A percentile compares a stretch with the other conserved stretches of the same genome.
These are phyloP conservation scores for Ziziphus jujuba DNA, from an alignment of 306 rosid species.

Conservation along the genomic window DNA sequence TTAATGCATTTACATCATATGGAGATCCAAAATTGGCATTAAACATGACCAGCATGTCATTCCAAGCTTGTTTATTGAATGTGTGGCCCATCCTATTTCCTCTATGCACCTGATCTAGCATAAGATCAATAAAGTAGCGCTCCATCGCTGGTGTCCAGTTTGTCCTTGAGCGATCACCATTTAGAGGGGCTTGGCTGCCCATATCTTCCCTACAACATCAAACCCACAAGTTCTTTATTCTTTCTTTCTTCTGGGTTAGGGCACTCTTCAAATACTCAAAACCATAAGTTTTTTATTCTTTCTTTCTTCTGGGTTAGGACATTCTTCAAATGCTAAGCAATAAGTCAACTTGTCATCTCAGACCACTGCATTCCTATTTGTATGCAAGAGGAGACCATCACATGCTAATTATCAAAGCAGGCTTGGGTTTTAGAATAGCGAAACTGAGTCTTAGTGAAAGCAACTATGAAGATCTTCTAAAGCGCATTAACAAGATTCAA, in stretches of 20 bases:
- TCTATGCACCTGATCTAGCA: conserved; percentile 56
- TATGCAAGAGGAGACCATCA: background rate
- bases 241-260: background rate
- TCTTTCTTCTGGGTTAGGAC: background rate
- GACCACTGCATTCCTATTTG: background rate
- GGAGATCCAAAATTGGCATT: conserved; percentile 42
- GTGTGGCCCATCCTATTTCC: conserved; percentile 60
- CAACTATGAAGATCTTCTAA: background rate
- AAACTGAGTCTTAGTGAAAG: background rate
- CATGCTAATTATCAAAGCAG: background rate
- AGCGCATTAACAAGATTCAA: background rate
- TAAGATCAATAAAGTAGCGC: conserved; percentile 39
- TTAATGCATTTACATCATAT: conserved; percentile 45
- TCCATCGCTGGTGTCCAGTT: conserved; percentile 53
- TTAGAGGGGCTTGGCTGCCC: conserved; percentile 33
- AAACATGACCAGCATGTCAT: conserved; percentile 49
- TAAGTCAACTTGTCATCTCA: background rate
- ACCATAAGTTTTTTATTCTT: background rate
- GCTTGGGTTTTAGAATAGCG: background rate
- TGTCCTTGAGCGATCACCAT: conserved; percentile 38
- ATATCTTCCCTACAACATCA: conserved; percentile 26
- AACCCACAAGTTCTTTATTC: background rate
- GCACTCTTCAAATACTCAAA: background rate
- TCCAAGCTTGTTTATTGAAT: conserved; percentile 62
- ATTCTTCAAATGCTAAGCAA: background rate